A percentile compares a stretch with the other conserved stretches of the same genome.
phyloP scores from a whole-genome alignment of 345 rosid species.

The Eucalyptus dawsonii region DNA sequence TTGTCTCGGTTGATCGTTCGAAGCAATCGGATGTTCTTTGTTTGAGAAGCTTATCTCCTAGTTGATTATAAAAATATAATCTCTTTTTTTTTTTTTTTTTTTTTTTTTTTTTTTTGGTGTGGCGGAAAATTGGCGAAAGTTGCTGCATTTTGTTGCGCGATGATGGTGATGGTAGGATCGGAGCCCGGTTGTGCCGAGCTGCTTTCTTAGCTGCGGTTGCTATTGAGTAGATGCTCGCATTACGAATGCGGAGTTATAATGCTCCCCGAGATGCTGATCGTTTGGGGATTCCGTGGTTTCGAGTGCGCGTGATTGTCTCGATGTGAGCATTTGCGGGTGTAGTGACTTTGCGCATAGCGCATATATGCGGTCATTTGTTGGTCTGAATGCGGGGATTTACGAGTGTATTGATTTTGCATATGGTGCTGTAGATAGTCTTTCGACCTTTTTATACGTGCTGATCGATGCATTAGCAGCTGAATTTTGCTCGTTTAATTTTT shows the following conservation, averaged over 20 bases:
- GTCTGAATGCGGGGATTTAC: background rate
- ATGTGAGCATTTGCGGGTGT: background rate
- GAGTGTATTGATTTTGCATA: background rate
- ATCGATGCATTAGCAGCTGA: background rate
- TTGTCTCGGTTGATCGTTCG: background rate
- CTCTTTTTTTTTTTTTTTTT: too few relatives aligned
- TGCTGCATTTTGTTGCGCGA: background rate
- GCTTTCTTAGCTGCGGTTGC: background rate
- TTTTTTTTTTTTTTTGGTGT: background rate
- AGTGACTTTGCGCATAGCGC: background rate
- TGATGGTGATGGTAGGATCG: background rate
- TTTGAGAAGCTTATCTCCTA: background rate
- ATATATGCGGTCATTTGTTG: background rate
- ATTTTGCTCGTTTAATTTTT: background rate
- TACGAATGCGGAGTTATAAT: background rate
- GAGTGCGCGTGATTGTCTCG: background rate
- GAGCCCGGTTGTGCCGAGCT: background rate
- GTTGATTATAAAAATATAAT: background rate
- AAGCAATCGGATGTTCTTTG: background rate
- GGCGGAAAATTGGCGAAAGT: background rate
- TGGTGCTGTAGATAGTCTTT: background rate
- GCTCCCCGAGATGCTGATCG: background rate
- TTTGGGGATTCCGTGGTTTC: background rate
- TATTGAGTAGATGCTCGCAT: background rate
- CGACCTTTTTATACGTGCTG: background rate